Evolutionary conservation across 2,329 filamentous ascomycete genomes (phyloP).

Genomic region (Talaromyces sp.): DNA sequence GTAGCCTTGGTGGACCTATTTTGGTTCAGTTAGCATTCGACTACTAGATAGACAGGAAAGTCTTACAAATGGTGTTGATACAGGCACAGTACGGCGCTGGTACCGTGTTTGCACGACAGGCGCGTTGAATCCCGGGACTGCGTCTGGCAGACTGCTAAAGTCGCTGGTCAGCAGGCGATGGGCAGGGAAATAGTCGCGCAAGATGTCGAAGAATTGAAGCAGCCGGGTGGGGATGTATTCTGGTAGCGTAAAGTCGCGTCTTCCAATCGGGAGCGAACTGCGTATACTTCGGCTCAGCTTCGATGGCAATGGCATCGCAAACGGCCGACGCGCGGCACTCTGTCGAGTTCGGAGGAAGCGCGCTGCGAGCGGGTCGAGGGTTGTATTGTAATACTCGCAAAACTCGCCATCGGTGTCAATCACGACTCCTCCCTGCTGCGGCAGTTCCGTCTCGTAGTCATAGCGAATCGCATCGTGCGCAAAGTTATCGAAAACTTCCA

Average conservation of each 20-base stretch:
- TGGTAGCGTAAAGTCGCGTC: constrained; percentile 67
- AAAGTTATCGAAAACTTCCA: constrained; percentile 99
- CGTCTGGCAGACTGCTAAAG: constrained; percentile 79
- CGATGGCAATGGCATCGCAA: constrained; percentile 40
- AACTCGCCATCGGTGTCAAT: constrained; percentile 83
- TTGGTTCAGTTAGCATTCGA: neutral
- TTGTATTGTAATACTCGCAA: constrained; percentile 82
- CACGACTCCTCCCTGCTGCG: constrained; percentile 82
- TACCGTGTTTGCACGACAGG: constrained; percentile 96
- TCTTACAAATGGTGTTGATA: constrained; percentile 82
- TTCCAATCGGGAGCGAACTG: constrained; percentile 59
- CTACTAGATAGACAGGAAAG: constrained; percentile 11
- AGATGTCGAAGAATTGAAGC: constrained; percentile 94
- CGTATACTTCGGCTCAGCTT: constrained; percentile 56
- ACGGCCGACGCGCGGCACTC: constrained; percentile 53
- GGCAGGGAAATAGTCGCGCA: constrained; percentile 80
- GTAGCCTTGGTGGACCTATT: constrained; percentile 90
- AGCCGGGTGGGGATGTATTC: constrained; percentile 93
- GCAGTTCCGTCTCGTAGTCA: constrained; percentile 70
- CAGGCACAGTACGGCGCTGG: constrained; percentile 77
- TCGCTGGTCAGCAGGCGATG: constrained; percentile 86
- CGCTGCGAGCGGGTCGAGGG: constrained; percentile 73
- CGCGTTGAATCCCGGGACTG: constrained; percentile 77
- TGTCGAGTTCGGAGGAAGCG: constrained; percentile 81
- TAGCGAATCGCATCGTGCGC: constrained; percentile 92